Conservation (phyloP, 805 yeast genomes). For the Komagataella pseudopastoris region DNA sequence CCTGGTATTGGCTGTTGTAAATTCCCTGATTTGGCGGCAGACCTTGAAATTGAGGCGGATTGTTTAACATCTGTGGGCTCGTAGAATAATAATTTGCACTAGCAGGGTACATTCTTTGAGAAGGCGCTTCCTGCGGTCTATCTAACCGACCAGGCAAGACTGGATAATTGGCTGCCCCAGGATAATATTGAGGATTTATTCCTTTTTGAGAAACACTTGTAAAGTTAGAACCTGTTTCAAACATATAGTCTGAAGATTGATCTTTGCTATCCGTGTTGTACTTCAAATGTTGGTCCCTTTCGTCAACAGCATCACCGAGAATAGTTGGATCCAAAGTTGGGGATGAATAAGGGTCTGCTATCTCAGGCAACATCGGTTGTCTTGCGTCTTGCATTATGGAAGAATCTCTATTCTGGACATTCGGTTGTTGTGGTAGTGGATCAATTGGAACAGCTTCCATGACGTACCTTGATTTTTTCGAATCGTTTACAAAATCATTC, state of each 20-base stretch:
- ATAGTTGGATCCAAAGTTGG: not conserved
- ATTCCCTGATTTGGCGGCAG: conserved; percentile 4
- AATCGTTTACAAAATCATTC: not conserved
- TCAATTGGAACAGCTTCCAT: not conserved
- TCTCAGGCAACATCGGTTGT: not conserved
- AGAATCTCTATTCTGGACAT: not conserved
- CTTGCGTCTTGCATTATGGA: not conserved
- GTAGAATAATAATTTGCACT: not conserved
- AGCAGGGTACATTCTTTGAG: conserved; percentile 1
- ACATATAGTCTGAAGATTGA: conserved; percentile 13
- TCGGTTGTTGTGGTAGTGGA: not conserved
- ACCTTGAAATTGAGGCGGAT: conserved; percentile 3
- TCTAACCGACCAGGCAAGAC: conserved; percentile 8
- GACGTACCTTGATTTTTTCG: not conserved
- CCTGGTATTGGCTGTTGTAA: not conserved
- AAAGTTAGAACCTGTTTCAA: conserved; percentile 42
- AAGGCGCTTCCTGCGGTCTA: not conserved
- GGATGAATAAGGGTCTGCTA: not conserved
- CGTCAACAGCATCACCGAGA: conserved; percentile 6
- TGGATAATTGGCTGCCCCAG: conserved; percentile 17
- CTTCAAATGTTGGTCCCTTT: conserved; percentile 4
- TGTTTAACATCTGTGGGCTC: not conserved
- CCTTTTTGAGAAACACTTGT: conserved; percentile 74
- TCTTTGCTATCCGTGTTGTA: conserved; percentile 5
- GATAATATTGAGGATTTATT: conserved; percentile 42